Evolutionary conservation across 2,329 filamentous ascomycete genomes (phyloP), one percentile per base, ranked within the genome.

Genomic region (Lachnellula occidentalis): DNA sequence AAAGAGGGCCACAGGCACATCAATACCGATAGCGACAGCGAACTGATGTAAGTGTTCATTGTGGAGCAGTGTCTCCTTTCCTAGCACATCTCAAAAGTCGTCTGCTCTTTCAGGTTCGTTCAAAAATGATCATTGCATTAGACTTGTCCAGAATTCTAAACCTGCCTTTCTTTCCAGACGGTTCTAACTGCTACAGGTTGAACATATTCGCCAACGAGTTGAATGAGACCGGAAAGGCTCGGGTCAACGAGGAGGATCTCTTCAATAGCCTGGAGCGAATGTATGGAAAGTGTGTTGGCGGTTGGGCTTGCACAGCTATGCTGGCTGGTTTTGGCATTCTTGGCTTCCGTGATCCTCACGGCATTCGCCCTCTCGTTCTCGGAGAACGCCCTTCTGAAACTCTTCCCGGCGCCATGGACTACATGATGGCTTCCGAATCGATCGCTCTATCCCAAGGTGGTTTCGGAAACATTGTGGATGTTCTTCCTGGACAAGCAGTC

Each of bases 341-440:
- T 36, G 88, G 86, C 45, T 92, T 92, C 76, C 79, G 88, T 59
- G 90, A 95, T 68, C 75, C 83, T 5, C 83, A 90, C 66, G 90
- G 89, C 58, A 95, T 95, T 66, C 87, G 91, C 12, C 91, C 91
- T 2, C 81, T 96, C 60, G 82, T 88, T 46, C 74, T 95, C 9
- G 91, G 91, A 42, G 88, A 84, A 48, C 81, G 90, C 51, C 79
- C 82, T 1, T 90, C 88, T 1, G 71, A 76, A 14, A 86, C 78
- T 0, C 55, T 83, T 39, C 78, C 81, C 36, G 76, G 80, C 4
- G 84, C 83, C 5, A 86, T 73, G 57, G 91, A 96, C 71, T 96
- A 95, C 74, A 90, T 96, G 80, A 82, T 96, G 76, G 90, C 90
- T 1, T 95, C 90, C 0, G 91, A 96, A 72, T 92, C 87, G 8